Conservation (phyloP, 495 filamentous ascomycete genomes). For the Immersiella caudata region DNA sequence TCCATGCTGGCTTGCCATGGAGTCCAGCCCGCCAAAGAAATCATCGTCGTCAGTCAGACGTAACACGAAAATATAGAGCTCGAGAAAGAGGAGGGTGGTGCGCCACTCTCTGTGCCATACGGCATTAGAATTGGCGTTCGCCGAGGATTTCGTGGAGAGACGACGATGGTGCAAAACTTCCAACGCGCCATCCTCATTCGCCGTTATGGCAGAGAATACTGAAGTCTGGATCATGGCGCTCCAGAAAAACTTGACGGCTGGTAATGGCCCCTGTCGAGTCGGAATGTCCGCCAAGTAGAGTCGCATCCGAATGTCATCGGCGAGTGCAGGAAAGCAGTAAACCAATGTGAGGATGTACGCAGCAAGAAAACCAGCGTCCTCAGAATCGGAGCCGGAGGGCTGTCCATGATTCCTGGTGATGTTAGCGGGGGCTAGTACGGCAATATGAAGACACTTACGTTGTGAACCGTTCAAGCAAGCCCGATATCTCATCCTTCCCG, state of each 20-base stretch:
- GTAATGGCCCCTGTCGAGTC: constrained; percentile 50
- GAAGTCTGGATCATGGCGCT: constrained; percentile 66
- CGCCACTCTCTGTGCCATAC: constrained; percentile 75
- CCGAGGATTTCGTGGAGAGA: constrained; percentile 21
- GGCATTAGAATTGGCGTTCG: constrained; percentile 29
- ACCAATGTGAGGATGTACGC: constrained; percentile 85
- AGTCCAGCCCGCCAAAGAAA: constrained; percentile 56
- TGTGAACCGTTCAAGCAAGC: constrained; percentile 43
- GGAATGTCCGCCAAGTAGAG: constrained; percentile 79
- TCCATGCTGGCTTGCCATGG: constrained; percentile 5
- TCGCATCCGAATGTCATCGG: constrained; percentile 95
- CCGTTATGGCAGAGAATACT: constrained; percentile 66
- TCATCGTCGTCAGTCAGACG: constrained; percentile 94
- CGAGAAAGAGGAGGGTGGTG: constrained; percentile 85
- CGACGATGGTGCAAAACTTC: constrained; percentile 31
- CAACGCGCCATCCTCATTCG: constrained; percentile 29
- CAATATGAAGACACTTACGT: constrained; percentile 36
- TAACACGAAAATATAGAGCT: constrained; percentile 89
- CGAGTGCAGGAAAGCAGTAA: constrained; percentile 77
- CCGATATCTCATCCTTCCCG: constrained; percentile 45
- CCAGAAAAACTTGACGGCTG: constrained; percentile 91
- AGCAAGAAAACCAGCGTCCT: constrained; percentile 75
- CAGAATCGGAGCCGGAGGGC: constrained; percentile 38
- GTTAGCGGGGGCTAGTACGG: constrained; percentile 24
- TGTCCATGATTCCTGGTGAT: constrained; percentile 32